Percentiles rank a stretch among this genome's conserved stretches.
phyloP scores from a whole-genome alignment of 169 alveolate species.

The Eimeria falciformis region DNA sequence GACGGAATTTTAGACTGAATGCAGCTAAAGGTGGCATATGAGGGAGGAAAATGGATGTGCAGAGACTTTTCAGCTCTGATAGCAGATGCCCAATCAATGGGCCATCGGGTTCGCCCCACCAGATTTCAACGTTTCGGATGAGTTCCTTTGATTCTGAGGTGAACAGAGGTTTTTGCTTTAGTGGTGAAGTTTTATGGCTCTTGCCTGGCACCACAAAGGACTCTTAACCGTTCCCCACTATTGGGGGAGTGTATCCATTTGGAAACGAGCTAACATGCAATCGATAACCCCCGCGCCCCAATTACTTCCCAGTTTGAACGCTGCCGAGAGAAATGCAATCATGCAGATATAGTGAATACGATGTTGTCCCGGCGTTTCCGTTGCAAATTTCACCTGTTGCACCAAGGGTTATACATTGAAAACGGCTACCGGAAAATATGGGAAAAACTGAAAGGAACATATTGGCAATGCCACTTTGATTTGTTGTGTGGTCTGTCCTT shows the following conservation, averaged over 20 bases:
- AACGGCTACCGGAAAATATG: neutral
- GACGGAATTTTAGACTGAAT: too few species aligned
- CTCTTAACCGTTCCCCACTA: neutral
- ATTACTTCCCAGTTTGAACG: neutral
- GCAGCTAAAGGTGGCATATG: too few species aligned
- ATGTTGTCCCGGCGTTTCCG: neutral
- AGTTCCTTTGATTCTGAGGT: neutral
- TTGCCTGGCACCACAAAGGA: neutral
- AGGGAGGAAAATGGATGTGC: neutral
- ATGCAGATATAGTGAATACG: neutral
- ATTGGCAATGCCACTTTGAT: neutral
- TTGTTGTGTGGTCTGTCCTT: neutral
- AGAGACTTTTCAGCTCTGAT: neutral
- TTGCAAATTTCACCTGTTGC: neutral
- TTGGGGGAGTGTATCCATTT: too few species aligned
- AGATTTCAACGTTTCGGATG: neutral
- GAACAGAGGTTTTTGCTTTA: neutral
- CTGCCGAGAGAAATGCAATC: neutral
- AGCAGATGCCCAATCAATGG: constrained; percentile 17
- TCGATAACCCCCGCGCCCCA: neutral
- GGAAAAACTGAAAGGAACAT: neutral
- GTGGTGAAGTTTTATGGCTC: neutral
- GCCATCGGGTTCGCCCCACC: neutral
- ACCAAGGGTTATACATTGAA: neutral
- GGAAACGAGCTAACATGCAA: neutral